A percentile compares a stretch with the other conserved stretches of the same genome.
Evolutionary conservation across 805 yeast genomes (phyloP).

Genomic region (Kregervanrija pseudodelftensis): DNA sequence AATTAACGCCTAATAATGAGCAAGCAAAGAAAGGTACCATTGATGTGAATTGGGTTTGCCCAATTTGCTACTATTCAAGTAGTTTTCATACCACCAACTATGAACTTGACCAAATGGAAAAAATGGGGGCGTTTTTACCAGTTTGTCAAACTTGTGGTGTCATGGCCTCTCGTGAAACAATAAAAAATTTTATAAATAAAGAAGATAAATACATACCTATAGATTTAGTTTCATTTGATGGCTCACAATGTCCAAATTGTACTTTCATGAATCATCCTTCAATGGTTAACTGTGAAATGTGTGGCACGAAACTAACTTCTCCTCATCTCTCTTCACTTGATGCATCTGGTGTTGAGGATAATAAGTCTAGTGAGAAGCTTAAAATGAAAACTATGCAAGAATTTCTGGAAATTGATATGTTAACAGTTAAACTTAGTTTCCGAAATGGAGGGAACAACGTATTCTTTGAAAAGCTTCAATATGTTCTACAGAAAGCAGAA

Average conservation of each 20-base stretch:
- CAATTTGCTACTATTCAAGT: conserved; percentile 78
- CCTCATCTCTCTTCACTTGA: conserved; percentile 14
- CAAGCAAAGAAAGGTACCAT: neutral
- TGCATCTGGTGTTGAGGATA: neutral
- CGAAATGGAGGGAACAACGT: conserved; percentile 58
- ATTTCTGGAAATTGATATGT: conserved; percentile 20
- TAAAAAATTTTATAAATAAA: conserved; percentile 18
- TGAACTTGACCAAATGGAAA: conserved; percentile 4
- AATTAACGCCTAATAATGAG: neutral
- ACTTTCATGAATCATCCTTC: conserved; percentile 80
- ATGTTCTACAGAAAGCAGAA: conserved; percentile 38
- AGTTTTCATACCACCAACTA: conserved; percentile 24
- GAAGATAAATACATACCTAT: neutral
- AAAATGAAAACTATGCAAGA: conserved; percentile 2
- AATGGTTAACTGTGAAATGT: conserved; percentile 74
- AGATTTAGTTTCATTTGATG: conserved; percentile 21
- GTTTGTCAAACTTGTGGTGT: conserved; percentile 61
- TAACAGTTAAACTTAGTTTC: conserved; percentile 61
- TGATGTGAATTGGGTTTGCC: conserved; percentile 64
- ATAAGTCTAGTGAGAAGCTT: neutral
- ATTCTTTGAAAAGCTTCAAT: conserved; percentile 41
- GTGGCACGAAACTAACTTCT: conserved; percentile 53
- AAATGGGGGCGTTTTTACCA: conserved; percentile 26
- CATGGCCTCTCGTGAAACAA: conserved; percentile 30
- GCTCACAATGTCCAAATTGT: conserved; percentile 38